Conservation (phyloP, 2,329 filamentous ascomycete genomes). For the Aspergillus hortae region DNA sequence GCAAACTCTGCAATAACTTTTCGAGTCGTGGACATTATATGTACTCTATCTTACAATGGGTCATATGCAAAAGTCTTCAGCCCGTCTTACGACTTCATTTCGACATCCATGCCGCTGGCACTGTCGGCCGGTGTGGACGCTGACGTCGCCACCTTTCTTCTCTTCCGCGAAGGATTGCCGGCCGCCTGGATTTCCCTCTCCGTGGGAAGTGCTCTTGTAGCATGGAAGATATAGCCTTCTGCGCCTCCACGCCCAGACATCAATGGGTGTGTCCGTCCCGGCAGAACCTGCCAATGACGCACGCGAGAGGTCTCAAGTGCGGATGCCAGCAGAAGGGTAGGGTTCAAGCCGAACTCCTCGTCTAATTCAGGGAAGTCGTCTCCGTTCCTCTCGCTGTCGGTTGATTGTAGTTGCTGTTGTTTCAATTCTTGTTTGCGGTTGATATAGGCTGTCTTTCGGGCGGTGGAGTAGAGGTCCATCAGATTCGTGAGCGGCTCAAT, state of each 20-base stretch:
- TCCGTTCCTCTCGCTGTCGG: constrained; percentile 27
- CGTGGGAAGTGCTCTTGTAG: constrained; percentile 72
- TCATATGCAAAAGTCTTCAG: background rate
- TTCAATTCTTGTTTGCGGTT: constrained; percentile 30
- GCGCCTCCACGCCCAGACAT: constrained; percentile 88
- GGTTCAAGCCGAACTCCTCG: constrained; percentile 84
- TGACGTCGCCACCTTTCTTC: constrained; percentile 54
- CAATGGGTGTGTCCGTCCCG: constrained; percentile 84
- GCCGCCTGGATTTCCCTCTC: constrained; percentile 77
- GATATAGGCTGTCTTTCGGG: constrained; percentile 70
- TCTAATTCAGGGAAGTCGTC: constrained; percentile 22
- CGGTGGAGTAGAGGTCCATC: constrained; percentile 79
- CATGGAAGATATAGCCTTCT: constrained; percentile 88
- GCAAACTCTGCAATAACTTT: background rate
- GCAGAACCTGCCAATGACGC: constrained; percentile 84
- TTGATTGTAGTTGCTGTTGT: constrained; percentile 3
- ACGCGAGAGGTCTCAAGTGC: constrained; percentile 77
- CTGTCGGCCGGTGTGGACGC: constrained; percentile 17
- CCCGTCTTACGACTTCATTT: constrained; percentile 25
- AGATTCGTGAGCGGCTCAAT: constrained; percentile 75
- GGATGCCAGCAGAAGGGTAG: constrained; percentile 74
- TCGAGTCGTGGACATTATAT: background rate
- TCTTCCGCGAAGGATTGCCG: constrained; percentile 65
- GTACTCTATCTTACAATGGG: constrained; percentile 1
- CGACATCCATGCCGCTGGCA: constrained; percentile 24